These are phyloP conservation scores for Phytophthora idaei DNA, from an alignment of 352 stramenopile genomes.

Conservation along the genomic window DNA sequence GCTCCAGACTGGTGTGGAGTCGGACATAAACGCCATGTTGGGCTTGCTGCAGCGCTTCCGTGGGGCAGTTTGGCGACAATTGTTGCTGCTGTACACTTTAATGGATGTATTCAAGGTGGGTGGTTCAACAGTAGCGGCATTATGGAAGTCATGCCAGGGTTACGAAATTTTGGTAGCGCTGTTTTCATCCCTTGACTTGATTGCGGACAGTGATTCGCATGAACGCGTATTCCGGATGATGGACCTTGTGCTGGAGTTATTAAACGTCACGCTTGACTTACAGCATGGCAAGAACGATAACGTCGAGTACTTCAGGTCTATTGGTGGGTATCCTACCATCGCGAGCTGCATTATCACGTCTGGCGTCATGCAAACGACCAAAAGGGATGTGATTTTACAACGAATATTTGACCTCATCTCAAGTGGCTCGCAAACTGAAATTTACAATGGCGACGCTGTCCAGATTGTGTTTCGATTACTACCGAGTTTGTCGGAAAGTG, in stretches of 20 bases:
- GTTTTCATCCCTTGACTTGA: slow-evolving; percentile 56
- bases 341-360: slow-evolving; percentile 65
- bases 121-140: slow-evolving; percentile 38
- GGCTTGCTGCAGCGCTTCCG: slow-evolving; percentile 55
- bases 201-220: slow-evolving; percentile 24
- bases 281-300: slow-evolving; percentile 32
- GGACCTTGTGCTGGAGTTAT: slow-evolving; percentile 54
- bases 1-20: slow-evolving; percentile 59
- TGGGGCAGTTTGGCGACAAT: slow-evolving; percentile 38
- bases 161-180: slow-evolving; percentile 66
- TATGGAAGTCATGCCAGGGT: slow-evolving; percentile 61
- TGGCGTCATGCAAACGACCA: slow-evolving; percentile 45
- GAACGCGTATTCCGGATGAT: slow-evolving; percentile 45
- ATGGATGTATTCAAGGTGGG: slow-evolving; percentile 52
- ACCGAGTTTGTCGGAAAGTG: slow-evolving; percentile 34
- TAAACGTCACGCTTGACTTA: slow-evolving; percentile 54
- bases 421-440: slow-evolving; percentile 51
- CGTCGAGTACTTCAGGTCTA: slow-evolving; percentile 46
- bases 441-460: slow-evolving; percentile 62
- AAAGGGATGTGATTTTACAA: slow-evolving; percentile 45
- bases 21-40: slow-evolving; percentile 61
- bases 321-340: slow-evolving; percentile 53
- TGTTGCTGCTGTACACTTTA: slow-evolving; percentile 47
- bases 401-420: slow-evolving; percentile 68
- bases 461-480: slow-evolving; percentile 60